A percentile compares a stretch with the other conserved stretches of the same genome.
Evolutionary conservation across 768 basidiomycete genomes (phyloP).

Genomic region (Boletus speciosus): DNA sequence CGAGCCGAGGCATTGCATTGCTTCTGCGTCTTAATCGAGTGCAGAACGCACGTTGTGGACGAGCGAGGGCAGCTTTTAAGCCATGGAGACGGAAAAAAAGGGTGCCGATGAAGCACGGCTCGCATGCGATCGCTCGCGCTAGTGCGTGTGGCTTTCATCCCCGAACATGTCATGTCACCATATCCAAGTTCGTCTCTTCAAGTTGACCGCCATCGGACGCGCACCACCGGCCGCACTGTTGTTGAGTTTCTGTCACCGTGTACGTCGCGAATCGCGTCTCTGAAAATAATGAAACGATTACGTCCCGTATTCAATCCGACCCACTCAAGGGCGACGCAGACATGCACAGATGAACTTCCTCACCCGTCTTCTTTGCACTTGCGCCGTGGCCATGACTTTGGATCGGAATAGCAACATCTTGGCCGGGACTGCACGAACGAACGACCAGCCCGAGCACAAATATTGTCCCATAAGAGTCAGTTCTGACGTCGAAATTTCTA

Average conservation of each 20-base stretch:
- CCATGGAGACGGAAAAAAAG: neutral
- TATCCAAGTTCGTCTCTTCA: neutral
- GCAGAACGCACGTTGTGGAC: neutral
- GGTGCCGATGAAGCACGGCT: neutral
- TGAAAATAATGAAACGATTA: neutral
- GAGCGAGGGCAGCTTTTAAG: neutral
- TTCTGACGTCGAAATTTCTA: neutral
- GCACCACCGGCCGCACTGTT: neutral
- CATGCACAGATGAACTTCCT: neutral
- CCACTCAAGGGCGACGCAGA: neutral
- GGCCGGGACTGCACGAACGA: neutral
- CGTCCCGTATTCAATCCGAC: neutral
- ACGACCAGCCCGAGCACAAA: no score
- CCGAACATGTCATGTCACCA: neutral
- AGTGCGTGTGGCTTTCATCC: neutral
- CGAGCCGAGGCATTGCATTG: neutral
- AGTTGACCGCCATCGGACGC: neutral
- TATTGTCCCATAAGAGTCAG: neutral
- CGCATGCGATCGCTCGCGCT: neutral
- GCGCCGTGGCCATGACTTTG: neutral
- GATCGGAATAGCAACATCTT: neutral
- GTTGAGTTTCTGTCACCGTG: neutral
- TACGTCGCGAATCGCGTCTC: neutral
- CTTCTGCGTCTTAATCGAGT: neutral
- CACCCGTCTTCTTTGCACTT: neutral